These are phyloP conservation scores for Coprinopsis cinerea DNA, from an alignment of 768 basidiomycete genomes.

Conservation along the genomic window DNA sequence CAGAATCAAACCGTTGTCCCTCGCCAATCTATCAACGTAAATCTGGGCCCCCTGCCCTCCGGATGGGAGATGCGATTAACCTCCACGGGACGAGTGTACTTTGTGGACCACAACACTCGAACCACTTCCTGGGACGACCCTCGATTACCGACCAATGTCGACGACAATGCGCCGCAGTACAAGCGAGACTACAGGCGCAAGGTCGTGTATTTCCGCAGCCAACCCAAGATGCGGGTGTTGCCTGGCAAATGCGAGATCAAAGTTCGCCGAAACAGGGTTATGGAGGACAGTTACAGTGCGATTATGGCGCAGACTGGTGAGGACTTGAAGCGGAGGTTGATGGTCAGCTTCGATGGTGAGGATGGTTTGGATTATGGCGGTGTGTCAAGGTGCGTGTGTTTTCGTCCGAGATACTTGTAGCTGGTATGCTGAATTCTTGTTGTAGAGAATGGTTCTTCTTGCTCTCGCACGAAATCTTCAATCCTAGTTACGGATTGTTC, in stretches of 20 bases:
- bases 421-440: conserved; percentile 7
- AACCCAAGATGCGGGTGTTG: conserved; percentile 74
- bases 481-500: conserved; percentile 77
- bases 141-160: conserved; percentile 72
- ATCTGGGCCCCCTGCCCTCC: conserved; percentile 78
- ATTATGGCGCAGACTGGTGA: conserved; percentile 76
- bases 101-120: conserved; percentile 86
- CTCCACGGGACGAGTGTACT: conserved; percentile 79
- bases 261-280: conserved; percentile 69
- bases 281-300: conserved; percentile 83
- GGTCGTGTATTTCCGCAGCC: conserved; percentile 88
- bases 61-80: conserved; percentile 97
- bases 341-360: conserved; percentile 75
- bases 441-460: conserved; percentile 83
- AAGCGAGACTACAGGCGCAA: conserved; percentile 91
- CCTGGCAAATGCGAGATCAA: conserved; percentile 86
- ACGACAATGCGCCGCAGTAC: conserved; percentile 90
- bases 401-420: background rate
- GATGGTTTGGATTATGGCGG: conserved; percentile 78
- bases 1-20: conserved; percentile 42
- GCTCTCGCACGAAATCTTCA: conserved; percentile 77
- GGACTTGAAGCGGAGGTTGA: conserved; percentile 63
- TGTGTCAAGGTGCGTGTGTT: conserved; percentile 51
- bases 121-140: conserved; percentile 95
- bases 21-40: conserved; percentile 39